phyloP scores from a whole-genome alignment of 2,329 filamentous ascomycete genomes.

The Paracoccidioides lutzii region DNA sequence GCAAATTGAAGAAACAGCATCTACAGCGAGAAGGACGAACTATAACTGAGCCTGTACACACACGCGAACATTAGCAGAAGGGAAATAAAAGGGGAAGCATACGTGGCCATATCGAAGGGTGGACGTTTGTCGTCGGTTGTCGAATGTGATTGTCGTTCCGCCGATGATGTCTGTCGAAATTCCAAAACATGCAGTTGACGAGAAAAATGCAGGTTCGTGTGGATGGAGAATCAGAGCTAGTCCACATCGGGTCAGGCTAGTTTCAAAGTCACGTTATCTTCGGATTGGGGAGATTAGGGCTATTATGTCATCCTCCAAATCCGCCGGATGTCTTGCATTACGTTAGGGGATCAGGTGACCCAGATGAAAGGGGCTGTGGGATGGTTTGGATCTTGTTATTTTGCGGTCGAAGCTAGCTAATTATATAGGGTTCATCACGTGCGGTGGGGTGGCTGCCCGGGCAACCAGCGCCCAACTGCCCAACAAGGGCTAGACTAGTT shows the following conservation, averaged over 20 bases:
- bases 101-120: conserved; percentile 51
- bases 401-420: too few relatives aligned
- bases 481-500: too few relatives aligned
- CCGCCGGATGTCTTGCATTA: too few relatives aligned
- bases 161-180: conserved; percentile 9
- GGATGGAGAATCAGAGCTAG: conserved; percentile 17
- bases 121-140: conserved; percentile 26
- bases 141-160: conserved; percentile 23
- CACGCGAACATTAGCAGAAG: conserved; percentile 25
- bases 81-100: conserved; percentile 32
- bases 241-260: conserved; percentile 7
- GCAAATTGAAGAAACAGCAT: conserved; percentile 21
- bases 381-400: too few relatives aligned
- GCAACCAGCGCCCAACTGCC: too few relatives aligned
- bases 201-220: conserved; percentile 24
- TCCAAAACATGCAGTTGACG: conserved; percentile 7
- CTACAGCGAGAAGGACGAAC: conserved; percentile 72
- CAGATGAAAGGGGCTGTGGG: too few relatives aligned
- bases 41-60: conserved; percentile 52
- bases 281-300: conserved; percentile 16
- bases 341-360: too few relatives aligned
- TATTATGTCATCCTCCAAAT: conserved; percentile 14
- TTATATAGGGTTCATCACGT: too few relatives aligned
- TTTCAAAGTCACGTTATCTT: conserved; percentile 1
- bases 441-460: too few relatives aligned